These are phyloP conservation scores for Blepharisma undulans DNA, from an alignment of 169 alveolate species.

Conservation along the genomic window DNA sequence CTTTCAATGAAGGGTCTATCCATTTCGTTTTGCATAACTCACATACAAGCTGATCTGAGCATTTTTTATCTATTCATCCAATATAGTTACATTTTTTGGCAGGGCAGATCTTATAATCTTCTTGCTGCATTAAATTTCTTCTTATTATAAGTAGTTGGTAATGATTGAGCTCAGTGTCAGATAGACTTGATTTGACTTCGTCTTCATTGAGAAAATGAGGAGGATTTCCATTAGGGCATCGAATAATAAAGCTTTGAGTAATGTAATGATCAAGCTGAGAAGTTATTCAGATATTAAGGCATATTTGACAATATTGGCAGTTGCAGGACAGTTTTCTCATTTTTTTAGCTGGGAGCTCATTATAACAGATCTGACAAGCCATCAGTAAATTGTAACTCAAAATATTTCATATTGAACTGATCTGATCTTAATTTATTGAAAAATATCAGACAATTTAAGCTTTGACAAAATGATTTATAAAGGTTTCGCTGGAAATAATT, in stretches of 20 bases:
- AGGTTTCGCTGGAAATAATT: background rate
- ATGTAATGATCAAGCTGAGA: background rate
- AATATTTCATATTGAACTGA: background rate
- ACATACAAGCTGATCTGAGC: background rate
- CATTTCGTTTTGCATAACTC: background rate
- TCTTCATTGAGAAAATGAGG: slow-evolving; percentile 3
- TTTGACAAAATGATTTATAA: background rate
- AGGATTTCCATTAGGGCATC: background rate
- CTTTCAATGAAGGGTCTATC: slow-evolving; percentile 28
- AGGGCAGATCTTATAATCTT: slow-evolving; percentile 6
- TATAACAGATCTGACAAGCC: background rate
- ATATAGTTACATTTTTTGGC: background rate
- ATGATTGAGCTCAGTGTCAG: background rate
- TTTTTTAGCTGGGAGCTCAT: background rate
- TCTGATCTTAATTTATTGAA: background rate
- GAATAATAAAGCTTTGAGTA: background rate
- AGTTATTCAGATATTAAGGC: background rate
- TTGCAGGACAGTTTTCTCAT: background rate
- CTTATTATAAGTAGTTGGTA: background rate
- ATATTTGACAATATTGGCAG: background rate
- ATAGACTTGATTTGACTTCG: background rate
- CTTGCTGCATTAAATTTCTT: background rate
- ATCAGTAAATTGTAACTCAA: background rate
- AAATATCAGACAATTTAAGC: background rate
- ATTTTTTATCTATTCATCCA: slow-evolving; percentile 7